These are phyloP conservation scores for Aspergillus carlsbadensis DNA, from an alignment of 495 filamentous ascomycete genomes.

Conservation along the genomic window DNA sequence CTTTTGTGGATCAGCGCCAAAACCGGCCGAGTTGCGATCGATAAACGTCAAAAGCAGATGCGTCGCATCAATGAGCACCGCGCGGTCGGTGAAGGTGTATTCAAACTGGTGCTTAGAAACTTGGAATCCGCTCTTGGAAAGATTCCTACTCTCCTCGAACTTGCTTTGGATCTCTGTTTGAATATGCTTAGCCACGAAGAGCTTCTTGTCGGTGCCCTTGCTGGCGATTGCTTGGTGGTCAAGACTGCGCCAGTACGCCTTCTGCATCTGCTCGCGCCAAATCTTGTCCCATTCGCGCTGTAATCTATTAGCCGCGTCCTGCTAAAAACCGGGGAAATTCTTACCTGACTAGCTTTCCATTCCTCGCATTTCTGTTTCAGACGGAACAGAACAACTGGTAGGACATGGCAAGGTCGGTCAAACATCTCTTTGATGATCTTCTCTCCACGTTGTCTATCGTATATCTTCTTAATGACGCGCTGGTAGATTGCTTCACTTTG, in stretches of 20 bases:
- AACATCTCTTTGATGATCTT: conserved; percentile 83
- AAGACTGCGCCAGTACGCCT: conserved; percentile 90
- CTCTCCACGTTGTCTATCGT: conserved; percentile 77
- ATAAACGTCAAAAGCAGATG: conserved; percentile 76
- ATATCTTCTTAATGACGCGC: conserved; percentile 97
- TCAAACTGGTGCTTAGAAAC: conserved; percentile 69
- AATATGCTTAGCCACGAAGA: conserved; percentile 82
- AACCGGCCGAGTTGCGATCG: conserved; percentile 64
- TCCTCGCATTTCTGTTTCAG: conserved; percentile 93
- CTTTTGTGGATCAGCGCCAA: conserved; percentile 68
- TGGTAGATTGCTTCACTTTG: conserved; percentile 96
- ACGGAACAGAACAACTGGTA: conserved; percentile 82
- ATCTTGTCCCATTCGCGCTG: conserved; percentile 98
- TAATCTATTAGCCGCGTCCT: neutral
- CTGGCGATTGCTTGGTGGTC: conserved; percentile 91
- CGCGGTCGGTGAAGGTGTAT: conserved; percentile 70
- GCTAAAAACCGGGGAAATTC: neutral
- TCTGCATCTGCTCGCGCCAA: conserved; percentile 90
- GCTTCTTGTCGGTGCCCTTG: conserved; percentile 82
- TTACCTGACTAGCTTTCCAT: conserved; percentile 84
- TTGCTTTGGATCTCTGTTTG: conserved; percentile 82
- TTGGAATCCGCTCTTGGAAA: conserved; percentile 58
- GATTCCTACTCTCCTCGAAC: conserved; percentile 76
- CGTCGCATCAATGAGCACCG: conserved; percentile 77
- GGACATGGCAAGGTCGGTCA: conserved; percentile 71